Evolutionary conservation across 208 protist species (phyloP), one percentile per base, ranked within the genome.

Genomic region (Trypanosoma mega): DNA sequence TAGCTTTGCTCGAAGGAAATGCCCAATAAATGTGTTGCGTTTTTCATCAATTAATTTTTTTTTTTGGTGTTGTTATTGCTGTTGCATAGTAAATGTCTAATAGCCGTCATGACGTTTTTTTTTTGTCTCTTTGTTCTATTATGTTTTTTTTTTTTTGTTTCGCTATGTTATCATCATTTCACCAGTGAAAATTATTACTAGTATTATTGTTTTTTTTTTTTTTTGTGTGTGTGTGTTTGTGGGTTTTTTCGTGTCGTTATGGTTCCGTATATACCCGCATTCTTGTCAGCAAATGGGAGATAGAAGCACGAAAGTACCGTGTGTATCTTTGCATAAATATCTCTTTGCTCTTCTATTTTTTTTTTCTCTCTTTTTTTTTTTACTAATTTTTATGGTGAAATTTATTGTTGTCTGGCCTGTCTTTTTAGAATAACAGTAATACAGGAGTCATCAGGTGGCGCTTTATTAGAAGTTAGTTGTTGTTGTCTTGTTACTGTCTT

Each of bases 51-150:
- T 7, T 20, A 18, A 20, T 29, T 57, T 51, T 34, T 62, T 54
- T 61, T 41, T 45, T 55, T 45, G 7, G 5, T 31, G 41, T 43
- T 50, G 51, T 47, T 4, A 30, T 46, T 16, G 4, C 45, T 31
- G 8, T 24, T 23, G n/a, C n/a, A n/a, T n/a, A n/a, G n/a, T n/a
- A n/a, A n/a, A n/a, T n/a, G n/a, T n/a, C n/a, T n/a, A n/a, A n/a
- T n/a, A n/a, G n/a, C n/a, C n/a, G n/a, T n/a, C n/a, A n/a, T 44
- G 9, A 31, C 6, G n/a, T 52, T 20, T 45, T 14, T 29, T 52
- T 66, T 45, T 60, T 43, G 14, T 54, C 6, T 36, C 21, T 30
- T 60, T 55, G 18, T 62, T 30, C 44, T 36, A 46, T 48, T 58
- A 24, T 31, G 18, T 8, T 34, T 49, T 64, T 29, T 21, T 29